Conservation (phyloP, 306 rosid genomes). For the Glycine tomentella region DNA sequence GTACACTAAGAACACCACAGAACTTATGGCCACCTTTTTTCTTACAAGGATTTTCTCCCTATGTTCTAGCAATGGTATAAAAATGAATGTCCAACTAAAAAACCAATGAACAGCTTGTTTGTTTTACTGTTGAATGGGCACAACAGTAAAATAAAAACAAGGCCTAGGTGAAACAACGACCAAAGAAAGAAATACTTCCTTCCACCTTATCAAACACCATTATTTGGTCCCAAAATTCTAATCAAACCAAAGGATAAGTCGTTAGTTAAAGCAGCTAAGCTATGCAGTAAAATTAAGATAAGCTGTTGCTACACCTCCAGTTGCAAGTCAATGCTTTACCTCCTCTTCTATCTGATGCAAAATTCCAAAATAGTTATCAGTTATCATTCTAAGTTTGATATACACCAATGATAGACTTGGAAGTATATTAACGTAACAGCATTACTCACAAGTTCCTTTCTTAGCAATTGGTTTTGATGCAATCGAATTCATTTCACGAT, state of each 20-base stretch:
- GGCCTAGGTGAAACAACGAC: no score
- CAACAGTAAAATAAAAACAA: neutral
- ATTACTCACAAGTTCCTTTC: neutral
- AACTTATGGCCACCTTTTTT: neutral
- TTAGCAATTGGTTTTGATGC: no score
- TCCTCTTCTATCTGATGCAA: neutral
- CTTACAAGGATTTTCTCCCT: neutral
- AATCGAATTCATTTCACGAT: no score
- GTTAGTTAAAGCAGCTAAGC: neutral
- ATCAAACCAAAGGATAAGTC: neutral
- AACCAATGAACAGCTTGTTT: neutral
- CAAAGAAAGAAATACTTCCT: no score
- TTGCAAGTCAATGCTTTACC: constrained; percentile 17
- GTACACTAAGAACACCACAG: neutral
- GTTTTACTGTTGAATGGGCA: neutral
- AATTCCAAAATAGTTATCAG: constrained; percentile 15
- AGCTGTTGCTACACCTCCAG: neutral
- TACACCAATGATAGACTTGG: no score
- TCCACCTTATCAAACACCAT: no score
- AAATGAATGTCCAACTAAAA: neutral
- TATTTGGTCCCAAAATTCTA: neutral
- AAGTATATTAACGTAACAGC: neutral
- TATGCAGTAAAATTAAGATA: neutral
- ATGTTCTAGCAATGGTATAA: constrained; percentile 1
- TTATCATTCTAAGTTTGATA: no score